Base-by-base conservation (phyloP, 2,329 filamentous ascomycete species). In the Didymosphaeria variabile region DNA sequence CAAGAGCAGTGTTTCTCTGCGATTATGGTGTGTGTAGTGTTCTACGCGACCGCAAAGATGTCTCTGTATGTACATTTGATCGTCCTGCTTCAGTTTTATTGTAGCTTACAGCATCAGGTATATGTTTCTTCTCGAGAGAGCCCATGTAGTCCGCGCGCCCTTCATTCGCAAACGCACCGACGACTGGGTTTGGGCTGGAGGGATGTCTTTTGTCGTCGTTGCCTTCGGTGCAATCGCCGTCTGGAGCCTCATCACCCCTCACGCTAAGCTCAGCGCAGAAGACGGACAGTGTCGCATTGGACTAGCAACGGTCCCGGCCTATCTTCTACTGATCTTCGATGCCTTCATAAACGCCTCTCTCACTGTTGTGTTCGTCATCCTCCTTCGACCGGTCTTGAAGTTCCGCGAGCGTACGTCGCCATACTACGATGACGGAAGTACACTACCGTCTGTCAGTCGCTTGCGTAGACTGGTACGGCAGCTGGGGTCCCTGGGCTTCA, bases 61-160 rank as follows among this genome's bases (percentile, higher is more conserved):
- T 44, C 23, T 23, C 38, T 55, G 52, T 55, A 45, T n/a, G 52
- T 19, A 6, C 12, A 40, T 2, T n/a, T 29, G 12, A 10, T 29
- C 4, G 19, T 15, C 2, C 2, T 26, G 2, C 15, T 17, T 21
- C 9, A 26, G 7, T n/a, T 44, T 5, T 5, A 34, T 8, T 12
- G 15, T 45, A 44, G 23, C 52, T 44, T 4, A 44, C 3, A 4
- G 21, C 23, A 38, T 6, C 12, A 55, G 52, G 13, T 55, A 55
- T 12, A 29, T 55, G 23, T 55, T 55, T 17, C 40, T 55, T 12
- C 52, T 55, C 29, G 52, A 55, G 34, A 42, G 52, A 44, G 52
- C 2, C 2, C 52, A 55, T 31, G 29, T 55, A 5, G 17, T 55
- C 21, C 52, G 52, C 3, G 52, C 52, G 5, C 52, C 52, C 1